Evolutionary conservation across 2,329 filamentous ascomycete species (phyloP).

Genomic region (Penicillium polonicum): DNA sequence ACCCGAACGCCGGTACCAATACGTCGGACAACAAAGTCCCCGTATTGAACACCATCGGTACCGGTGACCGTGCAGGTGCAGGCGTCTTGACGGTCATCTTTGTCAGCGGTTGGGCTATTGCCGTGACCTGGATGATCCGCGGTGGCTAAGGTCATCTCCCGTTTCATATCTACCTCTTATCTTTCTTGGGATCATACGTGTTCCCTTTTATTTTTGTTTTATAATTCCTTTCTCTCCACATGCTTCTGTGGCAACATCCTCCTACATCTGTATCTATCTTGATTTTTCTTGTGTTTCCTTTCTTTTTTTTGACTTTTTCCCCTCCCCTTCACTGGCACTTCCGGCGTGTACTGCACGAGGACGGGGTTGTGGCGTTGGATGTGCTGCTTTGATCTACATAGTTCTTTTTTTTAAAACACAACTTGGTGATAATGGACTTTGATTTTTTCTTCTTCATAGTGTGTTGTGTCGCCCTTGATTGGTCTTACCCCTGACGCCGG

Average conservation of each 20-base stretch:
- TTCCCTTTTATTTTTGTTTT: conserved; percentile 13
- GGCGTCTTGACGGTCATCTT: conserved; percentile 36
- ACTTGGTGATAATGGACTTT: not conserved
- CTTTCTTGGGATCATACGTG: conserved; percentile 10
- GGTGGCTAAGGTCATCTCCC: conserved; percentile 19
- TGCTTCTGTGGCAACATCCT: conserved; percentile 2
- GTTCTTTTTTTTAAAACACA: not conserved
- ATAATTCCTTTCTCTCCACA: conserved; percentile 13
- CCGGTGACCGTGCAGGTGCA: conserved; percentile 40
- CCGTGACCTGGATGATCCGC: conserved; percentile 34
- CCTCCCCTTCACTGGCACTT: conserved; percentile 1
- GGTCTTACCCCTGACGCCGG: not conserved
- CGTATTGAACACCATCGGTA: conserved; percentile 28
- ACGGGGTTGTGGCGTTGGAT: conserved; percentile 9
- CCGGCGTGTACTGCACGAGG: conserved; percentile 7
- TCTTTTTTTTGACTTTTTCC: not conserved
- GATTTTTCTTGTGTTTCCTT: conserved; percentile 1
- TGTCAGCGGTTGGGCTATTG: conserved; percentile 27
- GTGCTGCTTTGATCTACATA: conserved; percentile 4
- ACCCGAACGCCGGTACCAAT: conserved; percentile 44
- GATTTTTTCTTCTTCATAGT: not conserved
- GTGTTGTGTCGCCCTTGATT: conserved; percentile 4
- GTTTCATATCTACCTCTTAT: not conserved
- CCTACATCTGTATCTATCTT: conserved; percentile 15
- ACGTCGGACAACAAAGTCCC: conserved; percentile 12